Percentiles rank a stretch among this genome's conserved stretches.
Conservation (phyloP, 164 flowering plant genomes). For the Taxillus chinensis region DNA sequence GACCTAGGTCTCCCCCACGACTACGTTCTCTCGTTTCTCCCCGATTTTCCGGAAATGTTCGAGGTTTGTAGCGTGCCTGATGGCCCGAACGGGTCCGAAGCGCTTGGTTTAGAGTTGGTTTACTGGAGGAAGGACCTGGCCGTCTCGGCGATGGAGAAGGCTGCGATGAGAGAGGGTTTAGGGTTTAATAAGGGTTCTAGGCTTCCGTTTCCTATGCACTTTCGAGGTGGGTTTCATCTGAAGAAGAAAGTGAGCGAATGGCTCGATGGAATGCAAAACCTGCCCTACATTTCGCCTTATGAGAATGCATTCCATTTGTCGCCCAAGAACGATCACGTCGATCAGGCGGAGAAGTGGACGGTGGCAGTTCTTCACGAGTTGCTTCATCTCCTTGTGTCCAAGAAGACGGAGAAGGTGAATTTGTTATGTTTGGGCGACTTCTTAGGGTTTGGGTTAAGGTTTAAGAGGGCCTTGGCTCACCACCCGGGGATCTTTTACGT, state of each 20-base stretch:
- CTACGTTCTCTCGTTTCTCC: not conserved
- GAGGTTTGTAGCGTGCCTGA: not conserved
- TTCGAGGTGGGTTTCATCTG: conserved; percentile 4
- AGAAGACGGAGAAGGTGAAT: conserved; percentile 30
- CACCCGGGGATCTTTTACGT: not conserved
- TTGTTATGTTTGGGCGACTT: conserved; percentile 4
- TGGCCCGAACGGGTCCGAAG: not conserved
- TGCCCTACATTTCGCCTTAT: conserved; percentile 4
- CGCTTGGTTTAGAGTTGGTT: not conserved
- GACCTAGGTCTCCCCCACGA: conserved; percentile 2
- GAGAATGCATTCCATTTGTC: conserved; percentile 18
- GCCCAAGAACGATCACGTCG: no score
- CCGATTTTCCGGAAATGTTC: not conserved
- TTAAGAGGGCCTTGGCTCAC: not conserved
- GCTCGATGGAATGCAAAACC: conserved; percentile 15
- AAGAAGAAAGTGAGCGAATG: conserved; percentile 25
- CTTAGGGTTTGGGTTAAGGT: not conserved
- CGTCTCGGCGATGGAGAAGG: not conserved
- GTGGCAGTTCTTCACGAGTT: conserved; percentile 37
- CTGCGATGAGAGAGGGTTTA: not conserved
- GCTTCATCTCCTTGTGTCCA: conserved; percentile 25
- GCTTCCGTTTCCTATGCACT: not conserved
- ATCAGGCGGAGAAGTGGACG: conserved; percentile 37
- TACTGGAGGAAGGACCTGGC: not conserved
- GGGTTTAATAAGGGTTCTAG: not conserved